A percentile compares a stretch with the other conserved stretches of the same genome.
Evolutionary conservation across 108 stramenopile genomes (phyloP).

Genomic region (Skeletonema potamos): DNA sequence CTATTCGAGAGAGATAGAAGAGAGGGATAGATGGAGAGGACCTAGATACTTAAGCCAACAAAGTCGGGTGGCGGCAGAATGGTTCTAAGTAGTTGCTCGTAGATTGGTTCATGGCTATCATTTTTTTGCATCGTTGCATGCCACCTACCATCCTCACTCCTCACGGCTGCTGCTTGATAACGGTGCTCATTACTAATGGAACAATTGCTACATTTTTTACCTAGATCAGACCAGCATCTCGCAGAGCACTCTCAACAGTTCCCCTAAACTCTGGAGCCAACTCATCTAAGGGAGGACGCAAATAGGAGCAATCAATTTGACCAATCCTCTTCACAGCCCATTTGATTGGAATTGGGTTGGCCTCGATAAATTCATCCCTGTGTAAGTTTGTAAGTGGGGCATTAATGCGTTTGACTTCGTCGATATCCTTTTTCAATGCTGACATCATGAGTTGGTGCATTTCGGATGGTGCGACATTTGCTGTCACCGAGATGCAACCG

Average conservation of each 20-base stretch:
- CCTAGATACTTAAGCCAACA: too few species aligned
- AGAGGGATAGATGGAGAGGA: too few species aligned
- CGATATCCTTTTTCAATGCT: slow-evolving; percentile 40
- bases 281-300: slow-evolving; percentile 53
- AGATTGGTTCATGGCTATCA: too few species aligned
- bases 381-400: slow-evolving; percentile 50
- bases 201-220: neutral
- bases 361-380: slow-evolving; percentile 64
- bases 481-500: slow-evolving; percentile 74
- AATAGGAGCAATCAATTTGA: slow-evolving; percentile 36
- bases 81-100: too few species aligned
- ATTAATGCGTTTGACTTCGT: slow-evolving; percentile 56
- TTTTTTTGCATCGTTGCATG: too few species aligned
- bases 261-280: slow-evolving; percentile 30
- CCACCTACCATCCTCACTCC: too few species aligned
- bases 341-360: slow-evolving; percentile 73
- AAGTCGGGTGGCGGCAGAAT: too few species aligned
- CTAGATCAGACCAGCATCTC: slow-evolving; percentile 27
- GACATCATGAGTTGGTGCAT: slow-evolving; percentile 61
- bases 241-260: slow-evolving; percentile 31
- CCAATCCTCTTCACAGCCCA: slow-evolving; percentile 51
- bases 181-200: neutral
- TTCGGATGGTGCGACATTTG: slow-evolving; percentile 60
- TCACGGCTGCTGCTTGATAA: too few species aligned
- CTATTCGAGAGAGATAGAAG: too few species aligned